Percentiles rank a stretch among this genome's conserved stretches.
phyloP scores from a whole-genome alignment of 2,329 filamentous ascomycete genomes.

The Fusarium siculi region DNA sequence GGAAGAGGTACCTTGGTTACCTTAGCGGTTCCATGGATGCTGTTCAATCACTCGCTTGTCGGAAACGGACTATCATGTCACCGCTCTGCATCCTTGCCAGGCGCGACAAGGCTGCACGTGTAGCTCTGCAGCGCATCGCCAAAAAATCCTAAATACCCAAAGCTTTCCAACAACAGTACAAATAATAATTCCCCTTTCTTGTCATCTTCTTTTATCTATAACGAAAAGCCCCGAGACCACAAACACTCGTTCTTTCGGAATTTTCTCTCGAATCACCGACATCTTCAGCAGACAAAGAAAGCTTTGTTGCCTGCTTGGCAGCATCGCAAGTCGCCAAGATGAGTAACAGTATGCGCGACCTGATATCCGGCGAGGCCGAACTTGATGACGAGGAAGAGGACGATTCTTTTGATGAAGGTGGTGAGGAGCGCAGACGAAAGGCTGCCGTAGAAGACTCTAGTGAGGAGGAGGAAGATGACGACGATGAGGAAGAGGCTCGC shows the following conservation, averaged over 20 bases:
- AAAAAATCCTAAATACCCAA: constrained; percentile 41
- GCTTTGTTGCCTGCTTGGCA: constrained; percentile 43
- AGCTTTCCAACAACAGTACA: constrained; percentile 21
- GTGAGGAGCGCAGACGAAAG: constrained; percentile 65
- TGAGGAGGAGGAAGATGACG: constrained; percentile 92
- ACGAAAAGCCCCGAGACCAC: background rate
- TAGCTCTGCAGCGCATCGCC: constrained; percentile 39
- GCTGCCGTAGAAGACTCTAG: constrained; percentile 79
- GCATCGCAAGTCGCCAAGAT: constrained; percentile 56
- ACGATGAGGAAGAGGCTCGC: constrained; percentile 85
- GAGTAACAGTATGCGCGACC: constrained; percentile 74
- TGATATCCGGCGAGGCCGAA: constrained; percentile 88
- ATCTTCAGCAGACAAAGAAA: constrained; percentile 23
- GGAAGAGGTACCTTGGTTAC: background rate
- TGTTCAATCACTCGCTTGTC: constrained; percentile 8
- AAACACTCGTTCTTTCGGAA: background rate
- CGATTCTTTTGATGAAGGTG: constrained; percentile 82
- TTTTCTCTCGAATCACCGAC: constrained; percentile 17
- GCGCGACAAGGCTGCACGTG: constrained; percentile 47
- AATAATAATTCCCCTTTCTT: constrained; percentile 20
- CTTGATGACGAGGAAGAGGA: constrained; percentile 88
- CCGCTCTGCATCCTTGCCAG: constrained; percentile 31
- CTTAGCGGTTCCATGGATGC: background rate
- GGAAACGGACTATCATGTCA: constrained; percentile 27
- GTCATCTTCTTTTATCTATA: constrained; percentile 4